Evolutionary conservation across 1,284 basidiomycete species (phyloP).

Genomic region (Tilletia horrida): DNA sequence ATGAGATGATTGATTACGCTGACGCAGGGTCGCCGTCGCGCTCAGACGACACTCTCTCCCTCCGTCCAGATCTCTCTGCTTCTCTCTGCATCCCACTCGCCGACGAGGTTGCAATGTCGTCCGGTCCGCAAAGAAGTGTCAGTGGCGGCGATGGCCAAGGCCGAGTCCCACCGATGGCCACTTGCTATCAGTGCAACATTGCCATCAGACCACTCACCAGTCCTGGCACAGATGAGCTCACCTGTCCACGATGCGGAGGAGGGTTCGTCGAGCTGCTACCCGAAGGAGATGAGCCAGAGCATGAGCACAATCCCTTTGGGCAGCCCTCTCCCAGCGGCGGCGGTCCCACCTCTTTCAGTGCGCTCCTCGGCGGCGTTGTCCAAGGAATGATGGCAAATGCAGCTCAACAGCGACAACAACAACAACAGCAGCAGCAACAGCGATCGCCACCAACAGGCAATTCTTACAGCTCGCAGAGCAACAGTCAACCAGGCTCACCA

Average conservation of each 20-base stretch:
- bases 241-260: conserved; percentile 44
- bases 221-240: conserved; percentile 28
- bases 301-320: neutral
- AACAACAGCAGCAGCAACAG: neutral
- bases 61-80: too few species aligned
- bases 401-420: neutral
- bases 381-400: neutral
- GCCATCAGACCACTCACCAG: conserved; percentile 43
- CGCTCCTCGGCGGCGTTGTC: conserved; percentile 6
- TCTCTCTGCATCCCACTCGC: too few species aligned
- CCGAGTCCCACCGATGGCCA: conserved; percentile 34
- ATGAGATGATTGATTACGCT: too few species aligned
- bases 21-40: too few species aligned
- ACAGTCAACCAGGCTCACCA: neutral
- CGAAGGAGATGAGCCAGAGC: neutral
- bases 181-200: conserved; percentile 42
- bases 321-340: neutral
- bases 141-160: too few species aligned
- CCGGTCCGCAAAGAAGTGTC: too few species aligned
- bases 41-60: too few species aligned
- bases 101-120: neutral
- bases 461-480: too few species aligned
- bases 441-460: neutral
- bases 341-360: too few species aligned
- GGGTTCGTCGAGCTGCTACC: conserved; percentile 34